Base-by-base conservation (phyloP, 805 yeast genomes). In the Ogataea methylovora region DNA sequence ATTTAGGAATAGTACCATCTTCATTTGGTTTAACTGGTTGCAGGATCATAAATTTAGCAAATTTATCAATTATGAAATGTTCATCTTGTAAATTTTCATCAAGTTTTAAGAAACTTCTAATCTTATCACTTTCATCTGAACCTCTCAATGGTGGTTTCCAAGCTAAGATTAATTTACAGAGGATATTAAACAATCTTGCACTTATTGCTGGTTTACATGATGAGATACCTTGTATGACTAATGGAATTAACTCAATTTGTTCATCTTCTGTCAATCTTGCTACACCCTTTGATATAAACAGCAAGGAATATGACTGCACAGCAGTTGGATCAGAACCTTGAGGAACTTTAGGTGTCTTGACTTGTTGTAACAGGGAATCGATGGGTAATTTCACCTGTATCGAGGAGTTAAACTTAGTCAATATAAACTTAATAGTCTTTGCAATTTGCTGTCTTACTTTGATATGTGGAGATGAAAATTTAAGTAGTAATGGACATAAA, bases 401-500 rank as follows among this genome's bases (percentile, higher is more conserved):
- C 15, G 77, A 66, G 1, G 83, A 69, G 34, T 73, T 71, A 36
- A 84, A 60, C 33, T 95, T 66, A 0, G 85, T 76, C 33, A 82
- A 66, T 11, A 85, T 48, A 49, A 84, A 79, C 39, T 77, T 77
- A 25, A 86, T 65, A 9, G 80, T 71, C 42, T 76, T 75, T 7
- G 42, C 40, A 2, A 88, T 79, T 25, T 81, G 79, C 19, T 69
- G 61, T 40, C 92, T 69, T 1, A 84, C 95, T 12, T 71, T 60
- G 0, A 65, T 60, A 52, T 82, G 72, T 3, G 79, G 71, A 12
- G 96, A 86, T 2, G 81, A 73, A 34, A 88, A 65, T 52, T 90
- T 90, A 41, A 88, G 61, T 24, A 90, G 58, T 19, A 90, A 51
- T 1, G 98, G 96, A 1, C 85, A 69, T 28, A 90, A 63, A 49